These are phyloP conservation scores for Cercospora berteroae DNA, from an alignment of 2,329 filamentous ascomycete genomes.

Conservation along the genomic window DNA sequence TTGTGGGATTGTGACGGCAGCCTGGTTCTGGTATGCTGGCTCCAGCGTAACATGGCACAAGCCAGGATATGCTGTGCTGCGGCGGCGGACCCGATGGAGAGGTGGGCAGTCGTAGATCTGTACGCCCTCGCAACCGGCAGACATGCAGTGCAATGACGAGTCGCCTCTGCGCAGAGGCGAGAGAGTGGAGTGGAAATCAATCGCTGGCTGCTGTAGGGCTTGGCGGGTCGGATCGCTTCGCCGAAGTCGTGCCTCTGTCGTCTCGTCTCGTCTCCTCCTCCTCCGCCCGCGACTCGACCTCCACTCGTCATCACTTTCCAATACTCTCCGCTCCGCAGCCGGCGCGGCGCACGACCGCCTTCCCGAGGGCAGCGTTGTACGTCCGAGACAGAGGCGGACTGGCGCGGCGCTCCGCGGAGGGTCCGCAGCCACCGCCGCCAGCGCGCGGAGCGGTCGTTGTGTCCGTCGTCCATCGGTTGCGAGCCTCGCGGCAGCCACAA, in stretches of 20 bases:
- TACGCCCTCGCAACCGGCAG: slow-evolving; percentile 2
- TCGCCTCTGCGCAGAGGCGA: neutral
- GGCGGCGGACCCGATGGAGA: neutral
- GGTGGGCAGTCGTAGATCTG: neutral
- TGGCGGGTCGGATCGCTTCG: neutral
- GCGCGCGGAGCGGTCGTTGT: neutral
- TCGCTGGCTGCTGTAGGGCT: neutral
- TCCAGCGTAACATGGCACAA: neutral
- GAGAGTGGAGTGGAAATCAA: neutral
- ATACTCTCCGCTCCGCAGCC: neutral
- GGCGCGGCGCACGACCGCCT: neutral
- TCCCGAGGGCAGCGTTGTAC: neutral
- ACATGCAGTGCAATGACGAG: neutral
- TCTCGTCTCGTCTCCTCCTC: neutral
- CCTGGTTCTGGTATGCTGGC: neutral
- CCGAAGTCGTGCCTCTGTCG: neutral
- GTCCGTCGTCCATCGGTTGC: neutral
- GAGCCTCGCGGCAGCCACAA: slow-evolving; percentile 1
- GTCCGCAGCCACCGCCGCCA: neutral
- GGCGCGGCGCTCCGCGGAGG: neutral
- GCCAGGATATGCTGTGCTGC: neutral
- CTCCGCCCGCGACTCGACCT: neutral
- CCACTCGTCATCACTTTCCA: neutral
- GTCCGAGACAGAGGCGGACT: neutral
- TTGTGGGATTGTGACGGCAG: neutral